A percentile compares a stretch with the other conserved stretches of the same genome.
Conservation (phyloP, 805 yeast genomes). For the Cyberlindnera xylosilytica region DNA sequence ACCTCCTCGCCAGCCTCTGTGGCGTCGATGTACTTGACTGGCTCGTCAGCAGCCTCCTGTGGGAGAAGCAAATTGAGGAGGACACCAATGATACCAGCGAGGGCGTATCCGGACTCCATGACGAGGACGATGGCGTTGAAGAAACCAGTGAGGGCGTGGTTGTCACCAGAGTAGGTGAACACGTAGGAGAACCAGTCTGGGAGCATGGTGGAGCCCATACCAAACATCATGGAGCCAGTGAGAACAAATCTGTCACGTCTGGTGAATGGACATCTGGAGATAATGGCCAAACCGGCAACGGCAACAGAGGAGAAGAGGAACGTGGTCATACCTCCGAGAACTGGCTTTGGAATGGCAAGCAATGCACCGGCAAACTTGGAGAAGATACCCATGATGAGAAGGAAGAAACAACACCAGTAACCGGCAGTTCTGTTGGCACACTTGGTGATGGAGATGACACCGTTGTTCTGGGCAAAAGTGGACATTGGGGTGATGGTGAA, state of each 20-base stretch:
- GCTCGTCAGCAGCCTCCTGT: slow-evolving; percentile 46
- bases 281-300: slow-evolving; percentile 69
- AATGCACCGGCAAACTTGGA: slow-evolving; percentile 88
- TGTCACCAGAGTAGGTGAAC: slow-evolving; percentile 62
- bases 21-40: slow-evolving; percentile 19
- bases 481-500: slow-evolving; percentile 88
- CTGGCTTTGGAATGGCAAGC: slow-evolving; percentile 74
- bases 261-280: slow-evolving; percentile 50
- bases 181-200: slow-evolving; percentile 61
- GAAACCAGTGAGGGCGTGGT: slow-evolving; percentile 55
- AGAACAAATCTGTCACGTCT: slow-evolving; percentile 72
- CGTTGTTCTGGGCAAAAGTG: slow-evolving; percentile 92
- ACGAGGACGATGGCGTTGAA: slow-evolving; percentile 64
- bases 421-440: slow-evolving; percentile 86
- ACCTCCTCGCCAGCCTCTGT: slow-evolving; percentile 13
- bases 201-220: slow-evolving; percentile 66
- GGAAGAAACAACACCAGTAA: slow-evolving; percentile 75
- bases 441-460: slow-evolving; percentile 88
- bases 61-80: slow-evolving; percentile 58
- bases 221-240: slow-evolving; percentile 60
- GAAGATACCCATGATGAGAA: slow-evolving; percentile 83
- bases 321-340: slow-evolving; percentile 88
- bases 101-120: slow-evolving; percentile 71
- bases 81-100: slow-evolving; percentile 63
- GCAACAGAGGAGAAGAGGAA: slow-evolving; percentile 73